Conservation (phyloP, 176 grass and related monocot species). For the Pontederia paniculata region DNA sequence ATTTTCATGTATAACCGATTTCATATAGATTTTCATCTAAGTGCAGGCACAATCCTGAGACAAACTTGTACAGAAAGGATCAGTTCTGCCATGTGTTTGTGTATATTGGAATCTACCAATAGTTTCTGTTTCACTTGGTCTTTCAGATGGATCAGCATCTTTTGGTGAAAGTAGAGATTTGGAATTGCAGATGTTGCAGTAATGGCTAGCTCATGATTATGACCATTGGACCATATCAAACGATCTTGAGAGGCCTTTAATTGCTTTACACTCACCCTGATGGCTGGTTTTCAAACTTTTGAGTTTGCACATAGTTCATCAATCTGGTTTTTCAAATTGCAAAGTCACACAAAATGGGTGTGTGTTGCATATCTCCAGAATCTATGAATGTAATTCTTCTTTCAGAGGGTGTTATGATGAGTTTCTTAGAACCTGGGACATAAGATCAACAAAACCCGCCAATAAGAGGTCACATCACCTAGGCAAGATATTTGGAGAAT, state of each 20-base stretch:
- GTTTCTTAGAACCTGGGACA: slow-evolving; percentile 73
- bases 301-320: slow-evolving; percentile 52
- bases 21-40: not conserved
- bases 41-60: slow-evolving; percentile 35
- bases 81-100: slow-evolving; percentile 57
- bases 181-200: slow-evolving; percentile 56
- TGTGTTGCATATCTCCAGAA: slow-evolving; percentile 71
- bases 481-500: slow-evolving; percentile 88
- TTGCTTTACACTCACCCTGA: slow-evolving; percentile 71
- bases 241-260: slow-evolving; percentile 43
- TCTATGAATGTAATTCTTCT: slow-evolving; percentile 34
- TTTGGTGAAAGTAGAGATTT: slow-evolving; percentile 52
- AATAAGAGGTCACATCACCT: slow-evolving; percentile 50
- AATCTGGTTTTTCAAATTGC: slow-evolving; percentile 37
- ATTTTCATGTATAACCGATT: too few relatives aligned
- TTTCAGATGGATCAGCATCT: slow-evolving; percentile 72
- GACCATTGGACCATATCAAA: slow-evolving; percentile 78
- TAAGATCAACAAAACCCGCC: slow-evolving; percentile 47
- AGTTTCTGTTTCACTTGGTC: slow-evolving; percentile 42
- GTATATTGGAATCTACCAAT: slow-evolving; percentile 60
- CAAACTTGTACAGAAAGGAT: slow-evolving; percentile 37
- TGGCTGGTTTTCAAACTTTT: slow-evolving; percentile 79
- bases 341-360: slow-evolving; percentile 76
- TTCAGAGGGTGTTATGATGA: slow-evolving; percentile 95
- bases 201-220: slow-evolving; percentile 72